Evolutionary conservation across 192 early-diverging fungal genomes (phyloP).

Genomic region (Lobosporangium transversale): DNA sequence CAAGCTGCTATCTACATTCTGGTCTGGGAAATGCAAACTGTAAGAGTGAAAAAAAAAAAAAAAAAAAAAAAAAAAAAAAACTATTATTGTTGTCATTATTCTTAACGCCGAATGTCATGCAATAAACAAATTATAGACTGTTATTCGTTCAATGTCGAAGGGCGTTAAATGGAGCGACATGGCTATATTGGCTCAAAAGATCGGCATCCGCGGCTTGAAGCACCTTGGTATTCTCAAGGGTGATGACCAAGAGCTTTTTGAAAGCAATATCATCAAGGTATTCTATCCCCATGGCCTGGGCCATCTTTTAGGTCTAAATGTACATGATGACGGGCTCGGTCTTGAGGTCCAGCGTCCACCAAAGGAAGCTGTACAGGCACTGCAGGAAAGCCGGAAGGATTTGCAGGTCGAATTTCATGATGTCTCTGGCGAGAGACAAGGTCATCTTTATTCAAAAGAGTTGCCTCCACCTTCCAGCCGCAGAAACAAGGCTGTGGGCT

Average conservation of each 20-base stretch:
- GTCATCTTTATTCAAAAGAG: background rate
- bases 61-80: no score
- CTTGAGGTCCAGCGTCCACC: conserved; percentile 46
- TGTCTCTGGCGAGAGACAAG: background rate
- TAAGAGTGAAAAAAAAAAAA: no score
- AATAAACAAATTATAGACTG: no score
- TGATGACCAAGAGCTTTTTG: conserved; percentile 66
- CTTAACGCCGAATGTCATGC: no score
- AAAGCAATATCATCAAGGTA: conserved; percentile 75
- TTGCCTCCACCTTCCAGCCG: conserved; percentile 44
- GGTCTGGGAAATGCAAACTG: conserved; percentile 84
- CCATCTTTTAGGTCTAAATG: conserved; percentile 89
- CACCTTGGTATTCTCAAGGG: conserved; percentile 79
- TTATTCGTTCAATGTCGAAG: conserved; percentile 69
- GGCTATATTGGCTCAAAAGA: conserved; percentile 72
- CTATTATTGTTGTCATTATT: background rate
- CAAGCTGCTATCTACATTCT: conserved; percentile 81
- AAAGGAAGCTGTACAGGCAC: conserved; percentile 51
- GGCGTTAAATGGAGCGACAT: conserved; percentile 90
- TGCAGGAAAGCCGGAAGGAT: background rate
- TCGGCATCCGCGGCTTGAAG: conserved; percentile 75
- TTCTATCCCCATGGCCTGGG: conserved; percentile 95
- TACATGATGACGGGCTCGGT: conserved; percentile 85
- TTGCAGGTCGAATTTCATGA: conserved; percentile 16
- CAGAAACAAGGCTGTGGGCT: conserved; percentile 77